Percentiles rank a stretch among this genome's conserved stretches.
Evolutionary conservation across 768 basidiomycete genomes (phyloP).

Genomic region (Mrakia gelida): DNA sequence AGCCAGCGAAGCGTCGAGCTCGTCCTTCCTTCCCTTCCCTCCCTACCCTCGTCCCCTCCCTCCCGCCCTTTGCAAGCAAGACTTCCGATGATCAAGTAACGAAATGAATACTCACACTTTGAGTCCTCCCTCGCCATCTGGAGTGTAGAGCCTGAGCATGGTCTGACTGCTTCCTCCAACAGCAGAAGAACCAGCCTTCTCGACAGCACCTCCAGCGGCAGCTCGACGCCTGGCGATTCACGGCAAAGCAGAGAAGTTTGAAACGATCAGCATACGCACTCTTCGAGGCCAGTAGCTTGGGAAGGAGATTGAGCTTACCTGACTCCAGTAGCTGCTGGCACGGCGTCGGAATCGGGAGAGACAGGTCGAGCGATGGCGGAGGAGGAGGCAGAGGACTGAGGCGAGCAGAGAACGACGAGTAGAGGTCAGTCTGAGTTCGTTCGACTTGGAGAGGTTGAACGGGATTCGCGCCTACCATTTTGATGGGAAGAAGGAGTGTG

Average conservation of each 20-base stretch:
- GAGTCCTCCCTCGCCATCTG: conserved; percentile 90
- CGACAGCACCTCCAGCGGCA: conserved; percentile 51
- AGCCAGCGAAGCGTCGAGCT: background rate
- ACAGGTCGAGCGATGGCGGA: conserved; percentile 14
- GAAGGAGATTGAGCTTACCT: background rate
- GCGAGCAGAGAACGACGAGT: background rate
- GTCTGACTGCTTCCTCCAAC: conserved; percentile 96
- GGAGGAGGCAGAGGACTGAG: conserved; percentile 2
- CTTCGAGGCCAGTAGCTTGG: too few relatives aligned
- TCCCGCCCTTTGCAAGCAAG: background rate
- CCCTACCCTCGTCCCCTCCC: background rate
- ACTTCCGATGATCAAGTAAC: too few relatives aligned
- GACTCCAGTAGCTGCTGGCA: conserved; percentile 4
- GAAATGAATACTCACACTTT: conserved; percentile 70
- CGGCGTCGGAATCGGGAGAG: background rate
- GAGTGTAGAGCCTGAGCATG: conserved; percentile 96
- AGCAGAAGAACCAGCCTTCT: conserved; percentile 81
- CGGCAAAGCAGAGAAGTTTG: too few relatives aligned
- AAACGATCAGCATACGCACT: background rate
- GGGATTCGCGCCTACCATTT: background rate
- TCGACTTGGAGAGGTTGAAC: background rate
- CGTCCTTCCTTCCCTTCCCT: background rate
- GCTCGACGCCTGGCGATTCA: conserved; percentile 44
- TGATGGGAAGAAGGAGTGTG: background rate
- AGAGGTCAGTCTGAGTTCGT: background rate